phyloP scores from a whole-genome alignment of 768 basidiomycete species.

The Filobasidium wieringae region DNA sequence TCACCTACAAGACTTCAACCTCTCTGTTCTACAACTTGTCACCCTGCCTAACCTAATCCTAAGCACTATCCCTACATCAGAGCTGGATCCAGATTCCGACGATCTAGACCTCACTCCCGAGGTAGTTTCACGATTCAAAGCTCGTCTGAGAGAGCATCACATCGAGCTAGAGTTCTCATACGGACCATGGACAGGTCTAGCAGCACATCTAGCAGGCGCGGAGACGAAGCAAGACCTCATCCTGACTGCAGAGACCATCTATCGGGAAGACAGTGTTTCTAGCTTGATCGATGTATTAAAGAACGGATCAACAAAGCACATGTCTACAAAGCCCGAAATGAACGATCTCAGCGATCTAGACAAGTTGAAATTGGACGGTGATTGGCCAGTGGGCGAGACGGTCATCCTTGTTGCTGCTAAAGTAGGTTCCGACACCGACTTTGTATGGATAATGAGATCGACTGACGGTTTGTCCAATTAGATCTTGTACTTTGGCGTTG shows the following conservation, averaged over 20 bases:
- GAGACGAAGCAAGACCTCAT: constrained; percentile 52
- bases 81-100: constrained; percentile 25
- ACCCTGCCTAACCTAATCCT: constrained; percentile 40
- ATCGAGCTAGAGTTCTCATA: constrained; percentile 63
- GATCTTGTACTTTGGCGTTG: constrained; percentile 85
- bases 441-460: neutral
- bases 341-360: constrained; percentile 7
- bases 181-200: constrained; percentile 57
- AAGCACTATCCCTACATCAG: constrained; percentile 20
- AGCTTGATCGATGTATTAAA: constrained; percentile 42
- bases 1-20: constrained; percentile 87
- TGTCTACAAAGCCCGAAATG: neutral
- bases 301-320: neutral
- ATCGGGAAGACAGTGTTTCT: constrained; percentile 54
- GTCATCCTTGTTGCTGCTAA: constrained; percentile 68
- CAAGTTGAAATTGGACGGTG: constrained; percentile 14
- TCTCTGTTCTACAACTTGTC: constrained; percentile 59
- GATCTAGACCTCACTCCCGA: constrained; percentile 49
- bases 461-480: neutral
- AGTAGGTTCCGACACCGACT: constrained; percentile 21
- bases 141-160: constrained; percentile 47
- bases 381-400: constrained; percentile 9
- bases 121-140: constrained; percentile 54
- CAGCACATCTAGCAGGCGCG: neutral
- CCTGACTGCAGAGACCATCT: constrained; percentile 88